A percentile compares a stretch with the other conserved stretches of the same genome.
Conservation (phyloP, 225 moss, liverwort and hornwort species). For the Sphagnum tenellum region DNA sequence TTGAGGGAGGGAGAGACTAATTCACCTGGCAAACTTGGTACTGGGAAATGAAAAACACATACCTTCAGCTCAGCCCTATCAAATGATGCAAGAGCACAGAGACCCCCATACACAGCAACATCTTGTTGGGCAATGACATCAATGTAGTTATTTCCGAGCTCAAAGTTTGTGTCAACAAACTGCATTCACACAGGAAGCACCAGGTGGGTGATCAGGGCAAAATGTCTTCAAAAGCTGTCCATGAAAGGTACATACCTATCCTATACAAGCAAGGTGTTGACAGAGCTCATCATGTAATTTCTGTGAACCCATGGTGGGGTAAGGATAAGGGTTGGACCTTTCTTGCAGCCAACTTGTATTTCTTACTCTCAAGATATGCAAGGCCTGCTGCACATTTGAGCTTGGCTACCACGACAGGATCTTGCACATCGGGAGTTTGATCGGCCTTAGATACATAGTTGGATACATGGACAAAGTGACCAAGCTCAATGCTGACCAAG, state of each 20-base stretch:
- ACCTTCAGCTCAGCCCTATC: conserved; percentile 99
- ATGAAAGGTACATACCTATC: too few relatives aligned
- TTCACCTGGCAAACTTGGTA: too few relatives aligned
- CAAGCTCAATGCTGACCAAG: conserved; percentile 94
- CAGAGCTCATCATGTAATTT: too few relatives aligned
- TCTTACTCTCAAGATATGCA: conserved; percentile 95
- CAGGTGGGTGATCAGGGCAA: too few relatives aligned
- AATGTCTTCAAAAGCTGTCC: too few relatives aligned
- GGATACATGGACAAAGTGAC: conserved; percentile 94
- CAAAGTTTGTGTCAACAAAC: conserved; percentile 97
- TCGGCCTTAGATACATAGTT: conserved; percentile 98
- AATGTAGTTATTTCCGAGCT: conserved; percentile 85
- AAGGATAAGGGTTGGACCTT: conserved; percentile 40
- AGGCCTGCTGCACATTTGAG: conserved; percentile 91
- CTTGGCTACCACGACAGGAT: conserved; percentile 85
- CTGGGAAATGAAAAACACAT: background rate
- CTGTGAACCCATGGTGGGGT: background rate
- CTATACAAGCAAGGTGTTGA: too few relatives aligned
- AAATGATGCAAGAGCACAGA: conserved; percentile 96
- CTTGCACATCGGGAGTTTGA: conserved; percentile 94
- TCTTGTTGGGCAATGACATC: conserved; percentile 98
- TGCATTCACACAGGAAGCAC: conserved; percentile 14
- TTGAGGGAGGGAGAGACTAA: background rate
- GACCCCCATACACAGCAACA: conserved; percentile 95
- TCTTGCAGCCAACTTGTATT: conserved; percentile 92